phyloP scores from a whole-genome alignment of 2,329 filamentous ascomycete genomes.

The Phaeomoniella chlamydospora region DNA sequence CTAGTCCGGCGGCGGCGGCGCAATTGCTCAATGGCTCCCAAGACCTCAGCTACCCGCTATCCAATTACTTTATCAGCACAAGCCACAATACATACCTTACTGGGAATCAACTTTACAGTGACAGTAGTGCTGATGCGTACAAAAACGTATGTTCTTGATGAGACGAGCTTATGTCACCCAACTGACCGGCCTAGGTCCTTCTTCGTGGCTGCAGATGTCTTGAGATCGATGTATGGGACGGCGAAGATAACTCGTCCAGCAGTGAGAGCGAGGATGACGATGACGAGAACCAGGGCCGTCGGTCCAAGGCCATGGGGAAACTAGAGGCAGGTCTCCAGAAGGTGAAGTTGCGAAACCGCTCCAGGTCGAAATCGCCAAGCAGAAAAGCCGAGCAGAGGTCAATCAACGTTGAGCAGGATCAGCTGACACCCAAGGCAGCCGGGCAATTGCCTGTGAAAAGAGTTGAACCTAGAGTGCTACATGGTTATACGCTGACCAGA shows the following conservation, averaged over 20 bases:
- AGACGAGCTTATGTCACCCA: too few relatives aligned
- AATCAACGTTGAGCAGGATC: background rate
- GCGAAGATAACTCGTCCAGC: conserved; percentile 31
- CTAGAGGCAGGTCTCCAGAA: conserved; percentile 6
- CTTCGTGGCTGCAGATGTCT: conserved; percentile 72
- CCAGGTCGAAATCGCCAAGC: background rate
- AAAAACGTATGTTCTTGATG: conserved; percentile 42
- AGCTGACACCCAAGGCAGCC: background rate
- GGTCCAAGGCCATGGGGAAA: conserved; percentile 1
- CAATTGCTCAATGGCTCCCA: conserved; percentile 29
- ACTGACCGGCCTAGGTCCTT: conserved; percentile 40
- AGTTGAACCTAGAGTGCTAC: conserved; percentile 65
- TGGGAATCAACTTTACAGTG: conserved; percentile 71
- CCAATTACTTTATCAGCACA: conserved; percentile 86
- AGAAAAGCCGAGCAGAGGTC: background rate
- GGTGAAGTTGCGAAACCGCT: background rate
- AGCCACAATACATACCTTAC: conserved; percentile 90
- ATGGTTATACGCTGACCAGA: conserved; percentile 75
- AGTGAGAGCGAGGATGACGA: conserved; percentile 11
- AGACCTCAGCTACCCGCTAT: conserved; percentile 55
- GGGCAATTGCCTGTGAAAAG: conserved; percentile 10
- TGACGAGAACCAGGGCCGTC: conserved; percentile 7
- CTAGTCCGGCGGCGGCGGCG: conserved; percentile 28
- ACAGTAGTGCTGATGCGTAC: conserved; percentile 65
- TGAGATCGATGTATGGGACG: conserved; percentile 92